These are phyloP conservation scores for Aphanomyces euteiches DNA, from an alignment of 352 stramenopile genomes.

Conservation along the genomic window DNA sequence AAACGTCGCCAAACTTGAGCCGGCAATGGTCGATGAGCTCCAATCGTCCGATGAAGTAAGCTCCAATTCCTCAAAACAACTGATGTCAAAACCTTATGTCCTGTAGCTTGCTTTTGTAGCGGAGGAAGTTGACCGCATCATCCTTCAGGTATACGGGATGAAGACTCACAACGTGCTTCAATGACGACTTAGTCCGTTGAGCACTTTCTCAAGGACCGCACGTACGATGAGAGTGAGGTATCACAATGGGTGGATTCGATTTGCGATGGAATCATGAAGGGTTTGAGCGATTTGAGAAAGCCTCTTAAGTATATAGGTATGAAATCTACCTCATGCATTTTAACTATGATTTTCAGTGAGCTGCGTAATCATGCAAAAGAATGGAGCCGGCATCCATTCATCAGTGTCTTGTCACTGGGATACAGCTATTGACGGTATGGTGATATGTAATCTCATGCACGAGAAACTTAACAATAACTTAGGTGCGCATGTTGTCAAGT, in stretches of 20 bases:
- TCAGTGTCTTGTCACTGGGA: conserved; percentile 90
- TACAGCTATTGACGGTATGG: conserved; percentile 80
- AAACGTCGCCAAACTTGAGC: background rate
- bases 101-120: conserved; percentile 83
- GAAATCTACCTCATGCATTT: background rate
- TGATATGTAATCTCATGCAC: background rate
- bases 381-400: conserved; percentile 86
- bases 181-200: conserved; percentile 50
- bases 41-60: conserved; percentile 74
- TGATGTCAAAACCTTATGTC: background rate
- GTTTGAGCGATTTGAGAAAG: conserved; percentile 82
- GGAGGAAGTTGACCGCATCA: conserved; percentile 88
- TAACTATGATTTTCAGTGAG: conserved; percentile 53
- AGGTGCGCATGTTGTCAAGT: conserved; percentile 82
- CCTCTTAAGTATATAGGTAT: conserved; percentile 90
- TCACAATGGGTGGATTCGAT: conserved; percentile 89
- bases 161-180: background rate
- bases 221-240: conserved; percentile 84
- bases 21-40: conserved; percentile 71
- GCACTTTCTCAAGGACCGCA: conserved; percentile 77
- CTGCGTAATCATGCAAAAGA: conserved; percentile 92
- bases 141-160: conserved; percentile 41
- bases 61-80: background rate
- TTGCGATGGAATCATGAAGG: conserved; percentile 85
- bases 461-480: background rate